A percentile compares a stretch with the other conserved stretches of the same genome.
These are phyloP conservation scores for Juglanconis sp. DNA, from an alignment of 2,329 filamentous ascomycete genomes.

Conservation along the genomic window DNA sequence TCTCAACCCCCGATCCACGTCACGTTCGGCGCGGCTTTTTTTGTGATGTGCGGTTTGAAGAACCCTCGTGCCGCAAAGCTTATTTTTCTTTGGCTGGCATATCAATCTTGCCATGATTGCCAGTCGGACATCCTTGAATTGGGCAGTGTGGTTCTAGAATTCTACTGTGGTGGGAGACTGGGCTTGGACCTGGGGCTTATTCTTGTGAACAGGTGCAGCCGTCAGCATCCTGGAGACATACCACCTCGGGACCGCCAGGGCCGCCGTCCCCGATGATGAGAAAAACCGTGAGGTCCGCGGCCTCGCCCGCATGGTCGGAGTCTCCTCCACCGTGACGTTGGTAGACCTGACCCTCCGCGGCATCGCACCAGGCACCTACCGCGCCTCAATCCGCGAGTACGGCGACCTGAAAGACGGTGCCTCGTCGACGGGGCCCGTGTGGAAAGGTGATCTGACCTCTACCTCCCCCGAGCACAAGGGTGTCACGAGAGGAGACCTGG, in stretches of 20 bases:
- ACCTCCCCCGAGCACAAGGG: conserved; percentile 42
- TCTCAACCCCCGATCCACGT: neutral
- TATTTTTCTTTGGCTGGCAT: neutral
- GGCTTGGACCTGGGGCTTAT: neutral
- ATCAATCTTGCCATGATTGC: no score
- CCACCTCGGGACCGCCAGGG: conserved; percentile 37
- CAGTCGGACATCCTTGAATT: no score
- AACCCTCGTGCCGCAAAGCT: neutral
- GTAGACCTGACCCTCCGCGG: conserved; percentile 86
- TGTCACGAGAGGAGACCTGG: conserved; percentile 61
- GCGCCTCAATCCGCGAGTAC: conserved; percentile 78
- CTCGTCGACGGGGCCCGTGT: conserved; percentile 79
- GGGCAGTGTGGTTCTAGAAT: neutral
- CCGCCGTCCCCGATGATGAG: conserved; percentile 25
- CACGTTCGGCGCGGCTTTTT: neutral
- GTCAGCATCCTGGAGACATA: conserved; percentile 94
- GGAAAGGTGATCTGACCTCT: conserved; percentile 49
- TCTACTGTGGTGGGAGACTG: neutral
- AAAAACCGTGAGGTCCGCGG: conserved; percentile 67
- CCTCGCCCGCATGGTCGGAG: conserved; percentile 89
- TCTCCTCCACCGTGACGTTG: conserved; percentile 72
- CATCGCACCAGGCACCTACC: conserved; percentile 75
- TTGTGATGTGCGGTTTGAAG: neutral
- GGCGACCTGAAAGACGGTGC: conserved; percentile 85
- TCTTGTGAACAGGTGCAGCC: conserved; percentile 58